Conservation (phyloP, 148 eudicot genomes). For the Bassia scoparia region DNA sequence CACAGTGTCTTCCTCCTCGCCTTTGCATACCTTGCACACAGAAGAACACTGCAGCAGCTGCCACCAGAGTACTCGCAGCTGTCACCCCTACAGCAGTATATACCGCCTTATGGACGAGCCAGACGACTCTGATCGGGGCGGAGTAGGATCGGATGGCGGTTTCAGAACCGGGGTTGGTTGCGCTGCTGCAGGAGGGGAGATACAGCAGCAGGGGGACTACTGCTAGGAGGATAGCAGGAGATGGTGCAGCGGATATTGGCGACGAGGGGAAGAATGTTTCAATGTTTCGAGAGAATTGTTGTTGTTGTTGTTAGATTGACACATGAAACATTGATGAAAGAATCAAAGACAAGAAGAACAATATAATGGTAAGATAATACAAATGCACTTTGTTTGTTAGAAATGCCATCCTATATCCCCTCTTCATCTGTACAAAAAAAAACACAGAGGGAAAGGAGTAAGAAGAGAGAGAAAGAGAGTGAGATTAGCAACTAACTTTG, state of each 20-base stretch:
- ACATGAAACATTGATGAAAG: constrained; percentile 28
- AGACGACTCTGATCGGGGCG: background rate
- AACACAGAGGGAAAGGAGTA: background rate
- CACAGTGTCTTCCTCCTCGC: constrained; percentile 23
- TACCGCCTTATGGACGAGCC: constrained; percentile 42
- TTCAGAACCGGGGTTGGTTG: constrained; percentile 19
- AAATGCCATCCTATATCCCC: constrained; percentile 16
- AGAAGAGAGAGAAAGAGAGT: constrained; percentile 5
- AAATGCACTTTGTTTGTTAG: background rate
- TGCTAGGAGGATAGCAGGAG: constrained; percentile 23
- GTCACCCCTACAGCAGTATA: constrained; percentile 62
- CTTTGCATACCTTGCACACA: constrained; percentile 26
- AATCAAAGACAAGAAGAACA: constrained; percentile 29
- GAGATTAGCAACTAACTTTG: constrained; percentile 12
- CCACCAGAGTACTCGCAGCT: constrained; percentile 50
- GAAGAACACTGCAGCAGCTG: constrained; percentile 54
- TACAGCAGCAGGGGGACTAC: constrained; percentile 27
- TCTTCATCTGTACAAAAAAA: constrained; percentile 19
- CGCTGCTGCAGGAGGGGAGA: constrained; percentile 20
- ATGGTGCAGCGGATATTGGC: background rate
- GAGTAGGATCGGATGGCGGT: constrained; percentile 14
- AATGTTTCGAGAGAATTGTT: constrained; percentile 46
- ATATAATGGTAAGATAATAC: constrained; percentile 12
- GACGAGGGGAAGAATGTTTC: constrained; percentile 47
- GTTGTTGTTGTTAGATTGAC: constrained; percentile 38